phyloP scores from a whole-genome alignment of 805 yeast species.

The Debaryomyces tyrocola region DNA sequence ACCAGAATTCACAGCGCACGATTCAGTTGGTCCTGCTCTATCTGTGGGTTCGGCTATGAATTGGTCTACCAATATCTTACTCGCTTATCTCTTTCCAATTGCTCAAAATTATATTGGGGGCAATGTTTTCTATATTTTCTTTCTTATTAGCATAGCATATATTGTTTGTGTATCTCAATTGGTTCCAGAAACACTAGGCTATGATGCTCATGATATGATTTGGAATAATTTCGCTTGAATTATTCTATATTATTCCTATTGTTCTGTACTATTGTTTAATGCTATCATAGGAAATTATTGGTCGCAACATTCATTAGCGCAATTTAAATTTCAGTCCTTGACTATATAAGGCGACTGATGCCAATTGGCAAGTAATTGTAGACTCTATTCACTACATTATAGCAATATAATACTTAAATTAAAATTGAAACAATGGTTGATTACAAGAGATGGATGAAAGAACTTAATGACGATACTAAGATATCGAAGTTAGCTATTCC shows the following conservation, averaged over 20 bases:
- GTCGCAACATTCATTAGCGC: neutral
- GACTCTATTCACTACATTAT: neutral
- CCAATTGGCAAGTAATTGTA: neutral
- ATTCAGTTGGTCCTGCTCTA: conserved; percentile 34
- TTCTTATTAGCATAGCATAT: conserved; percentile 17
- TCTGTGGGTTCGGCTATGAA: conserved; percentile 34
- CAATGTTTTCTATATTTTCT: conserved; percentile 28
- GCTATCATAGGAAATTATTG: neutral
- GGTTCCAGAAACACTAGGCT: conserved; percentile 1
- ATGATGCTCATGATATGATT: neutral
- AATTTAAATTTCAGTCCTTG: neutral
- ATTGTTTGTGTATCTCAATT: conserved; percentile 3
- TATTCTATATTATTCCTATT: neutral
- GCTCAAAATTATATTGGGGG: conserved; percentile 26
- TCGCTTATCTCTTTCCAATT: conserved; percentile 34
- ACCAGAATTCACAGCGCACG: conserved; percentile 33
- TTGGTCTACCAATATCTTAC: conserved; percentile 33
- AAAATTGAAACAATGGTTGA: conserved; percentile 31
- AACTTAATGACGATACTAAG: conserved; percentile 49
- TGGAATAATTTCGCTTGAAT: neutral
- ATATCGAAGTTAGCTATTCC: conserved; percentile 63
- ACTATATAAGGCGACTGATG: neutral
- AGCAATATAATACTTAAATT: neutral
- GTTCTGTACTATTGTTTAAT: neutral
- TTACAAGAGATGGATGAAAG: conserved; percentile 53